Percentiles rank a stretch among this genome's conserved stretches.
Conservation (phyloP, 2,329 filamentous ascomycete genomes). For the Hypocrella siamensis region DNA sequence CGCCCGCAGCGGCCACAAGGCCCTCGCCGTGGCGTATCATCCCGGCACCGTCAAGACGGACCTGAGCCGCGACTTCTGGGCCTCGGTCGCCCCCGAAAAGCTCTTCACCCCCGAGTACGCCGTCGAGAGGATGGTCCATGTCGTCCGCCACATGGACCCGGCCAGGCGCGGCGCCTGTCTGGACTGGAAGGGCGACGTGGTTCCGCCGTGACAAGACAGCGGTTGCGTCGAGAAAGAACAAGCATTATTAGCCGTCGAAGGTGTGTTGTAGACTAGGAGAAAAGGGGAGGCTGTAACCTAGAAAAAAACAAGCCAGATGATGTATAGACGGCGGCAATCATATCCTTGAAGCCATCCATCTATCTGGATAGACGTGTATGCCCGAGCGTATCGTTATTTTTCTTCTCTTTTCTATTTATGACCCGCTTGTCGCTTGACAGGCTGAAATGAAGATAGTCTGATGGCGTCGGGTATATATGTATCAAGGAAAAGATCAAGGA, state of each 20-base stretch:
- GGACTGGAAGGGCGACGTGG: slow-evolving; percentile 54
- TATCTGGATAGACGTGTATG: too few relatives aligned
- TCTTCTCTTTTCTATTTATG: too few relatives aligned
- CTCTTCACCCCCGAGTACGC: slow-evolving; percentile 53
- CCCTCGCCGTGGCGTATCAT: slow-evolving; percentile 56
- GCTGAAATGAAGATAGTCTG: too few relatives aligned
- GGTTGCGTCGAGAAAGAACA: neutral
- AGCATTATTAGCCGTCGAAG: neutral
- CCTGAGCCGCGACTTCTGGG: slow-evolving; percentile 60
- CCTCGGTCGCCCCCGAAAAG: slow-evolving; percentile 39
- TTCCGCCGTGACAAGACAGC: slow-evolving; percentile 30
- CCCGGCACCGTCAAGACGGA: slow-evolving; percentile 69
- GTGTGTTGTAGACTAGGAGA: too few relatives aligned
- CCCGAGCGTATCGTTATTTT: too few relatives aligned
- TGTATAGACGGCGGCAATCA: neutral
- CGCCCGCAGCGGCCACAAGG: slow-evolving; percentile 40
- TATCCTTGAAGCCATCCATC: neutral
- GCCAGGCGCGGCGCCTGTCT: slow-evolving; percentile 46
- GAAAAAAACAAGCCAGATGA: too few relatives aligned
- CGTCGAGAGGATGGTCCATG: slow-evolving; percentile 45
- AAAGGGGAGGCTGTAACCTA: too few relatives aligned
- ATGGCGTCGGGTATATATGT: too few relatives aligned
- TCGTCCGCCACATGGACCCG: slow-evolving; percentile 33
- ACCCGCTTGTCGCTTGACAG: too few relatives aligned
- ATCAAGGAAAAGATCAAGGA: too few relatives aligned